These are phyloP conservation scores for Lepidium campestre DNA, from an alignment of 441 rosid genomes.

Conservation along the genomic window DNA sequence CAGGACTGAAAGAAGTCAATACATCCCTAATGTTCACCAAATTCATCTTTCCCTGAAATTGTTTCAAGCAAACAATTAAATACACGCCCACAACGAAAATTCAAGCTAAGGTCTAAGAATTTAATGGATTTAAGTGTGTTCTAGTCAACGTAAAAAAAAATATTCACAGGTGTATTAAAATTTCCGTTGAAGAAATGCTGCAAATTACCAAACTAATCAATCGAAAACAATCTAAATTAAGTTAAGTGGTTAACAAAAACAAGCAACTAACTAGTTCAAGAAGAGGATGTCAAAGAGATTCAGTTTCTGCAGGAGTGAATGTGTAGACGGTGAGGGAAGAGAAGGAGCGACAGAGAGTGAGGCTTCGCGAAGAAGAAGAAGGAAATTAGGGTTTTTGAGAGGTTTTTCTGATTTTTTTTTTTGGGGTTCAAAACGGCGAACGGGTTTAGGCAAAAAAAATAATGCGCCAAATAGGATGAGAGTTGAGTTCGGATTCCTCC, in stretches of 20 bases:
- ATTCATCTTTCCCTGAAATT: constrained; percentile 30
- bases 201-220: background rate
- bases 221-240: background rate
- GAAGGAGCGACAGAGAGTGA: background rate
- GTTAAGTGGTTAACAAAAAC: background rate
- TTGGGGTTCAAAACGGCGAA: constrained; percentile 10
- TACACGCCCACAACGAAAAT: background rate
- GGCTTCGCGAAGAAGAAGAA: background rate
- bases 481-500: too few relatives aligned
- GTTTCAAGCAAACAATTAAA: constrained; percentile 1
- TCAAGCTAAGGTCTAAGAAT: background rate
- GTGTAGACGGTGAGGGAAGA: background rate
- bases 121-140: background rate
- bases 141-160: background rate
- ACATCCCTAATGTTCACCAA: constrained; percentile 55
- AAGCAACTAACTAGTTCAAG: constrained; percentile 10
- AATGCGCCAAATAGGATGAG: background rate
- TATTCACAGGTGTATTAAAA: background rate
- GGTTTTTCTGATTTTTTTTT: background rate
- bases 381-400: constrained; percentile 24
- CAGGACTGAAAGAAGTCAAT: constrained; percentile 71
- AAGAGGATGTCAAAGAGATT: background rate
- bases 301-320: background rate
- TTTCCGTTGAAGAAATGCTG: background rate
- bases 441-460: background rate